Conservation (phyloP, 176 grass and related monocot genomes). For the Pontederia crassipes region DNA sequence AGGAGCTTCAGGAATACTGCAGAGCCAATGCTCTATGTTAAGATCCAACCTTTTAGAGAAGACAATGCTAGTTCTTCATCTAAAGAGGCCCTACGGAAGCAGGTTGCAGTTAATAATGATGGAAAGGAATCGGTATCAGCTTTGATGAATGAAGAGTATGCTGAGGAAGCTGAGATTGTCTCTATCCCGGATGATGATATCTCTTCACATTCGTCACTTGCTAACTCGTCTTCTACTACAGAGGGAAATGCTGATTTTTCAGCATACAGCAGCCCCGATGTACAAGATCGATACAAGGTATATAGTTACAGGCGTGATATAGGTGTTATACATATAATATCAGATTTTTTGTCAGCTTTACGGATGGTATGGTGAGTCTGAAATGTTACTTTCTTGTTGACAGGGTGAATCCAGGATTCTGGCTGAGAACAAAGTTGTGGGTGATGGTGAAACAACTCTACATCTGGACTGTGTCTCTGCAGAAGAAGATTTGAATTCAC, state of each 20-base stretch:
- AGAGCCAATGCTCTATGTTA: slow-evolving; percentile 60
- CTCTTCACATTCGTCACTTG: slow-evolving; percentile 14
- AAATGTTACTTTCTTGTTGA: no score
- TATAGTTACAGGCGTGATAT: not conserved
- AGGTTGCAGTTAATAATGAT: slow-evolving; percentile 49
- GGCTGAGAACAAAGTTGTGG: no score
- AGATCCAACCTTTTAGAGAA: slow-evolving; percentile 51
- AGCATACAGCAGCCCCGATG: slow-evolving; percentile 21
- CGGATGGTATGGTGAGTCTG: no score
- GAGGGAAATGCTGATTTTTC: slow-evolving; percentile 20
- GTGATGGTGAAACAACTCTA: no score
- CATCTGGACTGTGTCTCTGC: no score
- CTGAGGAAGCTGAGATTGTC: slow-evolving; percentile 70
- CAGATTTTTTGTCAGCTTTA: not conserved
- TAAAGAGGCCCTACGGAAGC: slow-evolving; percentile 43
- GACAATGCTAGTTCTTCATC: slow-evolving; percentile 41
- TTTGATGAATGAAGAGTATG: slow-evolving; percentile 53
- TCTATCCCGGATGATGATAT: slow-evolving; percentile 85
- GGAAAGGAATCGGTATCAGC: slow-evolving; percentile 45
- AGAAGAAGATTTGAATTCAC: not conserved
- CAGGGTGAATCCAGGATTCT: no score
- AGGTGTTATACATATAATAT: no score
- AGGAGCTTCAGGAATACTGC: slow-evolving; percentile 60
- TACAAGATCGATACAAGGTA: slow-evolving; percentile 46
- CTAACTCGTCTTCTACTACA: slow-evolving; percentile 26